Evolutionary conservation across 2,329 filamentous ascomycete species (phyloP), one percentile per base, ranked within the genome.

Genomic region (Paecilomyces dactylethromorphus): DNA sequence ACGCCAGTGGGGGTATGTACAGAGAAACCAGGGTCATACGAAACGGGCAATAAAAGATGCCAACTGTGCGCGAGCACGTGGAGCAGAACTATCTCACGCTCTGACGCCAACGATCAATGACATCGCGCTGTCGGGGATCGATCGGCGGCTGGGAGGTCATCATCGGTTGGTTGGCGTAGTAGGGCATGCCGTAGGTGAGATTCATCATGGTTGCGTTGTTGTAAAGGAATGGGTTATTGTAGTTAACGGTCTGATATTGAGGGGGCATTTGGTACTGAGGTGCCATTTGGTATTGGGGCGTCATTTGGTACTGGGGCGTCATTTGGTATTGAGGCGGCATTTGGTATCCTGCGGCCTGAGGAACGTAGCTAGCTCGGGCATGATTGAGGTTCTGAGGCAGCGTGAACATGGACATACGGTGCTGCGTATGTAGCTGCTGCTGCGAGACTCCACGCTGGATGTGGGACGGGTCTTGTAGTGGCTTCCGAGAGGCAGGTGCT

Each of bases 91-190:
- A 62, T 59, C 59, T 55, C 31, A 58, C 58, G 58, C 75, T 76
- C 62, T 81, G 76, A 66, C 84, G 79, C 84, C 84, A 87, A 33
- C 79, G 81, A 73, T 86, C 82, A 71, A 87, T 85, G 59, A 82
- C 74, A 59, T 81, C 82, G 57, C 82, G 74, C 66, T 84, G 82
- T 56, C 74, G 74, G 3, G 77, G 72, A 66, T 83, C 77, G 67
- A 81, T 73, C n/a, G 68, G 66, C 29, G 68, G 70, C 59, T 71
- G 68, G 29, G 68, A n/a, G 39, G 15, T 66, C 63, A 67, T 65
- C 57, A 62, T 69, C 4, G 68, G 63, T 59, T 64, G 68, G 63
- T 59, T 64, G 55, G 65, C 63, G 45, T 63, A 65, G 29, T 60
- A 57, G 3, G 69, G 66, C 57, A 65, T 64, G 13, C 64, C 59